Evolutionary conservation across 179 eudicot species (phyloP).

Genomic region (Pouteria campechiana): DNA sequence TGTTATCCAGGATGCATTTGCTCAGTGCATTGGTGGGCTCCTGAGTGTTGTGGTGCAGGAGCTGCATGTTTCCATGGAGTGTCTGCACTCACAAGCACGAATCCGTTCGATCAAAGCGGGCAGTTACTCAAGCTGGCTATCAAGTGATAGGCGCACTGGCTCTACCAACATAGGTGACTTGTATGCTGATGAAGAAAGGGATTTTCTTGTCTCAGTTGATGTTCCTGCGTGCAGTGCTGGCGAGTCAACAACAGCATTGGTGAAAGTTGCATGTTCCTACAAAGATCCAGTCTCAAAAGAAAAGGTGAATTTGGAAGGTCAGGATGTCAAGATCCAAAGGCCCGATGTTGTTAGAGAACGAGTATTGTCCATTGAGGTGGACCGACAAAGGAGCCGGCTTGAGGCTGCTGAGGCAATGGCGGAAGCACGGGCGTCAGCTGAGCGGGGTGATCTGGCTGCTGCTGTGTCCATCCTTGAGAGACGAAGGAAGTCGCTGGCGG

Average conservation of each 20-base stretch:
- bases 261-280: conserved; percentile 46
- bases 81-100: conserved; percentile 22
- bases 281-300: conserved; percentile 51
- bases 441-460: conserved; percentile 44
- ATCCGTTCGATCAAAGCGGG: conserved; percentile 55
- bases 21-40: conserved; percentile 90
- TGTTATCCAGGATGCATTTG: conserved; percentile 88
- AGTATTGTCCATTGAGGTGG: conserved; percentile 53
- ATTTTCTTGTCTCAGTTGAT: conserved; percentile 49
- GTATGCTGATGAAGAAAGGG: conserved; percentile 84
- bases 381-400: conserved; percentile 61
- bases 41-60: conserved; percentile 79
- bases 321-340: conserved; percentile 39
- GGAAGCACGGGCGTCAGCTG: conserved; percentile 58
- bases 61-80: conserved; percentile 35
- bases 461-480: conserved; percentile 52
- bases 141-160: conserved; percentile 33
- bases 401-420: conserved; percentile 73
- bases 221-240: conserved; percentile 29
- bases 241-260: conserved; percentile 21
- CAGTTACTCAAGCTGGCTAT: conserved; percentile 37
- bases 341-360: conserved; percentile 23
- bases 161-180: conserved; percentile 60
- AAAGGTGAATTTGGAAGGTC: conserved; percentile 24
- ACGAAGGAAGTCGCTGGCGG: conserved; percentile 28